These are phyloP conservation scores for Erigeron philadelphicus DNA, from an alignment of 140 eudicot species.

Conservation along the genomic window DNA sequence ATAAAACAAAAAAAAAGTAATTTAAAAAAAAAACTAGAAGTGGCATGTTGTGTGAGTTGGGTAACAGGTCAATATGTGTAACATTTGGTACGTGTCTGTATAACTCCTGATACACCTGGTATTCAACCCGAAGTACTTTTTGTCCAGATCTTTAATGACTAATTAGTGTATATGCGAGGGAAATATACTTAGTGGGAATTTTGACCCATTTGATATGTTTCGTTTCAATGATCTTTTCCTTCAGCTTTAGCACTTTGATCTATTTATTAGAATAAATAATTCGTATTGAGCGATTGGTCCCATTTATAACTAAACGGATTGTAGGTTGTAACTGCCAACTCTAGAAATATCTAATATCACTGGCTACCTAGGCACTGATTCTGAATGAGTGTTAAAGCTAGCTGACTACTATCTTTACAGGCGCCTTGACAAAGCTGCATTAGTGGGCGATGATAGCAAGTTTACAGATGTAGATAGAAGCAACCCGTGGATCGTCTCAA, in stretches of 20 bases:
- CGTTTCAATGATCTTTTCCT: not conserved
- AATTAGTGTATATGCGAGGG: not conserved
- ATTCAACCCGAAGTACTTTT: not conserved
- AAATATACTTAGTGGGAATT: not conserved
- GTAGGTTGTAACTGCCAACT: not conserved
- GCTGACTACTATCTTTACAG: constrained; percentile 25
- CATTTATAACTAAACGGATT: not conserved
- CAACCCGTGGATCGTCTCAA: constrained; percentile 43
- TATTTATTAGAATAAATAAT: not conserved
- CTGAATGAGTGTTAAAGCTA: not conserved
- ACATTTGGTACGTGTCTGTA: not conserved
- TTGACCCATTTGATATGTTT: not conserved
- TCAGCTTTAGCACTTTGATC: not conserved
- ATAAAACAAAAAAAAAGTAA: no score
- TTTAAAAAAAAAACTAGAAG: not conserved
- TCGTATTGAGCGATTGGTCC: not conserved
- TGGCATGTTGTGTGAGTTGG: not conserved
- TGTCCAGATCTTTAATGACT: not conserved
- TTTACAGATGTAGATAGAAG: constrained; percentile 17
- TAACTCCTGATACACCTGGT: no score
- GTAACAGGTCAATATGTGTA: not conserved
- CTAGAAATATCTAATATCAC: not conserved
- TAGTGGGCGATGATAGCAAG: not conserved
- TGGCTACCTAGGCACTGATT: constrained; percentile 3
- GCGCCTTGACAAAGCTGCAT: constrained; percentile 68